Evolutionary conservation across 371 early-diverging fungal genomes (phyloP), one percentile per base, ranked within the genome.

Genomic region (Thermomucor indicae-seudaticae): DNA sequence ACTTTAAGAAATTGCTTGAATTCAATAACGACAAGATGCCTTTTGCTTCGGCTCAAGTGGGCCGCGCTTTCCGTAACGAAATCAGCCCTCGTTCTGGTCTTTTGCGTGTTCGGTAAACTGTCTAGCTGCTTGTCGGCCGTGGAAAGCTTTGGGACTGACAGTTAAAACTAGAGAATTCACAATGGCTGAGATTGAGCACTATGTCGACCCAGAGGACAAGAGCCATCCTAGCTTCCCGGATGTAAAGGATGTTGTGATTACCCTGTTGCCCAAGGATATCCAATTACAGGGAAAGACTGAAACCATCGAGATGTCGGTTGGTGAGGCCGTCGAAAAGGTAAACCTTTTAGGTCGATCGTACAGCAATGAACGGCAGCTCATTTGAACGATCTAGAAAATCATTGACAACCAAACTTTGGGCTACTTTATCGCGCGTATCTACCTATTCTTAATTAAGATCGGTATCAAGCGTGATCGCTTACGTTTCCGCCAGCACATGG

Each of bases 171-270:
- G 94, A 65, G 99, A 99, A 74, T 99, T 99, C 77, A 92, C 95
- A 20, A 98, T 99, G 98, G 99, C 99, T 19, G 99, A 99, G 74
- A 95, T 99, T 67, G 99, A 99, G 72, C 99, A 99, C 80, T 99
- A 88, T 67, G 99, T 99, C 10, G 93, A 98, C 67, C 97, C 99
- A 3, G 61, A 74, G 17, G 86, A 93, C 70, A 99, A 99, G 83
- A 64, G 86, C 28, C 99, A 99, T 70, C 75, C 91, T 27, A 89
- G 93, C 52, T 99, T 97, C 78, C 71, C 77, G 25, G 91, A 89
- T 44, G 89, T 97, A 35, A 83, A 84, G 54, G 81, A 90, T 61
- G 61, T 91, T 46, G 76, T 72, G 49, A 66, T 99, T 51, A 80
- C 77, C 28, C 65, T 98, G 20, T 83, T 98, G 44, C 82, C 93